A percentile compares a stretch with the other conserved stretches of the same genome.
Evolutionary conservation across 805 yeast genomes (phyloP).

Genomic region (Barnettozyma californica): DNA sequence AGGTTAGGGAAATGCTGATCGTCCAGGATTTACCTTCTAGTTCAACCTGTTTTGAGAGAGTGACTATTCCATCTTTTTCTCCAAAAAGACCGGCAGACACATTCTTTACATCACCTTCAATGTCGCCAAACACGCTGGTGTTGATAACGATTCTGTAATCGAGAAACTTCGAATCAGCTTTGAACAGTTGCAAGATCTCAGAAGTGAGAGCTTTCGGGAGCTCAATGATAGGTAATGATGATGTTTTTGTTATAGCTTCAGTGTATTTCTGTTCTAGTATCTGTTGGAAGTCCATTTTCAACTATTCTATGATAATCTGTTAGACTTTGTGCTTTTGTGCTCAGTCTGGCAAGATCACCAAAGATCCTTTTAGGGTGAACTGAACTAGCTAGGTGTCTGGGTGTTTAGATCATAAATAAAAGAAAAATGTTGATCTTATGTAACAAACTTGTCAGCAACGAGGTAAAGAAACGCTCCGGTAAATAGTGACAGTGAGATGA

Average conservation of each 20-base stretch:
- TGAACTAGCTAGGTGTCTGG: too few relatives aligned
- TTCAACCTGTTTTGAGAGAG: not conserved
- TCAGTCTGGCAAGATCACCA: too few relatives aligned
- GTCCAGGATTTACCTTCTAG: not conserved
- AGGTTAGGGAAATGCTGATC: conserved; percentile 4
- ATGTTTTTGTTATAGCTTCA: not conserved
- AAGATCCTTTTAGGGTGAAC: too few relatives aligned
- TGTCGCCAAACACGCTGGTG: not conserved
- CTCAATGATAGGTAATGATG: not conserved
- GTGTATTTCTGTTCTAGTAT: not conserved
- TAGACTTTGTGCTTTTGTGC: too few relatives aligned
- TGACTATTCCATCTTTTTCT: conserved; percentile 7
- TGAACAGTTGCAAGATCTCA: conserved; percentile 1
- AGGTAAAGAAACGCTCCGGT: too few relatives aligned
- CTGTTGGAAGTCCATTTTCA: not conserved
- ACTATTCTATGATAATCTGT: too few relatives aligned
- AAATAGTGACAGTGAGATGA: too few relatives aligned
- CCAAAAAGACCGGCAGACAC: conserved; percentile 4
- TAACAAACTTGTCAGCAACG: not conserved
- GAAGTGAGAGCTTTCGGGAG: not conserved
- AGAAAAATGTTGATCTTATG: too few relatives aligned
- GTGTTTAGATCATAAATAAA: too few relatives aligned
- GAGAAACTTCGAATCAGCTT: not conserved
- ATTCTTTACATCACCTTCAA: conserved; percentile 4
- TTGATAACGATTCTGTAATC: conserved; percentile 6